phyloP scores from a whole-genome alignment of 2,329 filamentous ascomycete genomes.

The Periconia macrospinosa region DNA sequence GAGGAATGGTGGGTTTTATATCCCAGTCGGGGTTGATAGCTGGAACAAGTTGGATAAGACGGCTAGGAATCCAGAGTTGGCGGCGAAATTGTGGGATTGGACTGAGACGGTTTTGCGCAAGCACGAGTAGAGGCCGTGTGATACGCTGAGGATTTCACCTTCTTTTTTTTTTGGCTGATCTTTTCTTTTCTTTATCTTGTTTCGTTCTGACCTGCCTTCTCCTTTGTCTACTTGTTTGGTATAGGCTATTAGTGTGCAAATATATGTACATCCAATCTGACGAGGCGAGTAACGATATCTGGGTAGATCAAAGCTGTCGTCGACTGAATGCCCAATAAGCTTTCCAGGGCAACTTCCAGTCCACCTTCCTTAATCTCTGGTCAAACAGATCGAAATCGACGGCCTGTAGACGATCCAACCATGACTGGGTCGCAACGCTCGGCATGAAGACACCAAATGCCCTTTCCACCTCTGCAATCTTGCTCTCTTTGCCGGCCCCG shows the following conservation, averaged over 20 bases:
- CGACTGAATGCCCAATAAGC: constrained; percentile 64
- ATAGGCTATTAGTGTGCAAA: not conserved
- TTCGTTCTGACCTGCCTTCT: no score
- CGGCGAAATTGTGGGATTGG: constrained; percentile 18
- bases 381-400: constrained; percentile 82
- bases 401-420: constrained; percentile 75
- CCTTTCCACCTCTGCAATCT: constrained; percentile 60
- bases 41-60: constrained; percentile 3
- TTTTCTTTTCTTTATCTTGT: not conserved
- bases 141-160: not conserved
- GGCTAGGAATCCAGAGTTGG: constrained; percentile 9
- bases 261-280: not conserved
- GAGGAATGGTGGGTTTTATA: constrained; percentile 44
- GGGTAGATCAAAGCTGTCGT: constrained; percentile 47
- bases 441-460: constrained; percentile 82
- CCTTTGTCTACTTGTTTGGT: not conserved
- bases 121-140: not conserved
- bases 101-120: constrained; percentile 14
- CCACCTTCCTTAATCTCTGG: constrained; percentile 62
- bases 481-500: constrained; percentile 37
- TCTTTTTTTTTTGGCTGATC: not conserved
- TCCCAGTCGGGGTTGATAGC: constrained; percentile 14
- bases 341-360: constrained; percentile 88
- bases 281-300: not conserved
- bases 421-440: constrained; percentile 74